Percentiles rank a stretch among this genome's conserved stretches.
Evolutionary conservation across 768 basidiomycete species (phyloP).

Genomic region (Zangia roseola): DNA sequence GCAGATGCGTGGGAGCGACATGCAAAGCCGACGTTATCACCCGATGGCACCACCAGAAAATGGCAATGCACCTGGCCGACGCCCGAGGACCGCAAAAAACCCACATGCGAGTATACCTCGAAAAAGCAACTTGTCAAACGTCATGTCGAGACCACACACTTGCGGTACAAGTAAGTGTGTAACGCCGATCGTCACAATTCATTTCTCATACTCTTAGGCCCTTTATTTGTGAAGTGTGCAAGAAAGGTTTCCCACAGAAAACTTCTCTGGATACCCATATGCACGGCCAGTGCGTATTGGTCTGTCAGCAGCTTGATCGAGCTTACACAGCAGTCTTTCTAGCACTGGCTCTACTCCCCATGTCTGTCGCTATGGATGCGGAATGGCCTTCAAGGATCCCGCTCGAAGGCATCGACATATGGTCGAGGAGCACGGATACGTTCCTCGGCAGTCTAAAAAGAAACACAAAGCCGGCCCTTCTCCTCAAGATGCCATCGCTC

Average conservation of each 20-base stretch:
- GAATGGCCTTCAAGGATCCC: conserved; percentile 59
- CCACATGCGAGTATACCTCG: conserved; percentile 41
- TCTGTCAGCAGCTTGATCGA: background rate
- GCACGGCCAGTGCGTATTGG: conserved; percentile 46
- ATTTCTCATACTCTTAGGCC: conserved; percentile 38
- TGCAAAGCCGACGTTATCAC: conserved; percentile 31
- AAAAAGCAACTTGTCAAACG: conserved; percentile 70
- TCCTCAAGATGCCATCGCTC: conserved; percentile 22
- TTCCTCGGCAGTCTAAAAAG: conserved; percentile 45
- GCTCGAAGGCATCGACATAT: conserved; percentile 63
- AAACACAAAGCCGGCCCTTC: conserved; percentile 40
- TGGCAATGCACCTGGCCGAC: conserved; percentile 44
- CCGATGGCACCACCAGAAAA: conserved; percentile 35
- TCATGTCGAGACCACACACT: conserved; percentile 62
- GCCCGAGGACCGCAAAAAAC: conserved; percentile 30
- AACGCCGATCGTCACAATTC: conserved; percentile 4
- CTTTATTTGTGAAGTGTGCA: conserved; percentile 51
- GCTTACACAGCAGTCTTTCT: conserved; percentile 12
- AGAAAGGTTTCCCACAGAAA: conserved; percentile 57
- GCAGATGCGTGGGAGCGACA: conserved; percentile 34
- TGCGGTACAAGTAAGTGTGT: conserved; percentile 53
- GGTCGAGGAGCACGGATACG: conserved; percentile 49
- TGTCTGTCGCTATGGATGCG: conserved; percentile 50
- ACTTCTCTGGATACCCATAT: conserved; percentile 58
- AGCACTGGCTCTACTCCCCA: conserved; percentile 61